A percentile compares a stretch with the other conserved stretches of the same genome.
phyloP scores from a whole-genome alignment of 371 early-diverging fungal species.

The Chytridium lagenaria region DNA sequence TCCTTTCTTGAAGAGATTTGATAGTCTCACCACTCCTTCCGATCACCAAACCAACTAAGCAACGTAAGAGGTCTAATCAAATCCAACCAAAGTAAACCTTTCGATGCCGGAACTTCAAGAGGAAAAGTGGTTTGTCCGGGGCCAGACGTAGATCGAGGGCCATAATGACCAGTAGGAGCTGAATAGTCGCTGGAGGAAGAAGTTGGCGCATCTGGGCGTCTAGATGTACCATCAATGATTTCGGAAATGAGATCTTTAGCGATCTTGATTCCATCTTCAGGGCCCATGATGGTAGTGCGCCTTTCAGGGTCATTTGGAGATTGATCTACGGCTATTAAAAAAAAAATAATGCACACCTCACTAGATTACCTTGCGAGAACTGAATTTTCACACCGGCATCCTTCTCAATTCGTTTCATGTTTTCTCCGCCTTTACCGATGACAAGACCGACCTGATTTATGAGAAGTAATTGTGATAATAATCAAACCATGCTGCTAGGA shows the following conservation, averaged over 20 bases:
- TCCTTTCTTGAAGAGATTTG: conserved; percentile 76
- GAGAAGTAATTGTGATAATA: neutral
- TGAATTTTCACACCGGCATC: conserved; percentile 67
- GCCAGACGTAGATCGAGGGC: conserved; percentile 6
- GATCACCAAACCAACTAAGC: conserved; percentile 83
- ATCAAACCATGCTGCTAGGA: conserved; percentile 29
- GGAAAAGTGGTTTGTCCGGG: conserved; percentile 11
- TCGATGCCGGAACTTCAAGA: conserved; percentile 40
- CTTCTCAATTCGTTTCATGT: conserved; percentile 78
- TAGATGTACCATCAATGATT: conserved; percentile 25
- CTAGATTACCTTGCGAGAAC: conserved; percentile 64
- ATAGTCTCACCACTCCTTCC: conserved; percentile 92
- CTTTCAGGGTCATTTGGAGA: conserved; percentile 56
- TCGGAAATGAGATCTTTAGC: conserved; percentile 68
- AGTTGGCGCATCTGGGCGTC: neutral
- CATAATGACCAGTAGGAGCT: conserved; percentile 5
- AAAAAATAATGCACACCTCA: conserved; percentile 8
- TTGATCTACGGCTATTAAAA: conserved; percentile 3
- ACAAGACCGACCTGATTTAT: conserved; percentile 71
- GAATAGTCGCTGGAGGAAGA: neutral
- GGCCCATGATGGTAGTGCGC: conserved; percentile 68
- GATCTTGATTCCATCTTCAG: conserved; percentile 62
- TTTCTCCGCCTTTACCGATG: conserved; percentile 86
- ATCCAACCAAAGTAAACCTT: conserved; percentile 34
- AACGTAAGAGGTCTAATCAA: conserved; percentile 5